Base-by-base conservation (phyloP, 1,284 basidiomycete genomes). In the Athelia psychrophila region DNA sequence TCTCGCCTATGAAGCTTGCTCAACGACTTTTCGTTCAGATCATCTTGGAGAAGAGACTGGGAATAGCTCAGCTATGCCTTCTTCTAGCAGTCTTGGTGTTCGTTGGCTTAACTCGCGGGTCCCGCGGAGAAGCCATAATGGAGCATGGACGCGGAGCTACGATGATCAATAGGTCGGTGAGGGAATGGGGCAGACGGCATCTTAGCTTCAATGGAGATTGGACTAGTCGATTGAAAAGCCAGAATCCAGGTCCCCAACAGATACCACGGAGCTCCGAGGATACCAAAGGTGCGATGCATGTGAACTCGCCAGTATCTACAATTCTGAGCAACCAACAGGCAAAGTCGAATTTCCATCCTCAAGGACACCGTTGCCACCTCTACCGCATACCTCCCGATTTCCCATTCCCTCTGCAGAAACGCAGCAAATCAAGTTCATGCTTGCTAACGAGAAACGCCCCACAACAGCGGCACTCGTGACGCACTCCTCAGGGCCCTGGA, bases 41-140 rank as follows among this genome's bases (percentile, higher is more conserved):
- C 36, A 72, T 85, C 1, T 74, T 93, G 35, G 93, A 95, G 68
- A 93, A 93, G 62, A 81, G 91, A 2, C 78, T 95, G 1, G 84
- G 91, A 2, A 83, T 95, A 33, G 88, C 87, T 0, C 93, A 95
- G 61, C 75, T 95, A 0, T 82, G 88, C 61, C 77, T 93, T 8
- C 75, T 95, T 2, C 75, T 94, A 2, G 79, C 83, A 0, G 84
- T 95, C 2, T 77, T 95, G 23, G 75, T 94, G 10, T 93, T 95
- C 66, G 86, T 95, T 68, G 83, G 83, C 6, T 74, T 95, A 49
- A 95, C 93, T 2, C 81, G 93, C 6, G 91, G 91, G 1, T 88
- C 88, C 0, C 70, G 81, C 48, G 75, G 74, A 19, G 79, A 80
- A 55, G 66, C 58, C 23, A 58, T 60, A 30, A 58, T 62, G 12